Conservation (phyloP, 2,329 filamentous ascomycete genomes). For the Trichophyton benhamiae region DNA sequence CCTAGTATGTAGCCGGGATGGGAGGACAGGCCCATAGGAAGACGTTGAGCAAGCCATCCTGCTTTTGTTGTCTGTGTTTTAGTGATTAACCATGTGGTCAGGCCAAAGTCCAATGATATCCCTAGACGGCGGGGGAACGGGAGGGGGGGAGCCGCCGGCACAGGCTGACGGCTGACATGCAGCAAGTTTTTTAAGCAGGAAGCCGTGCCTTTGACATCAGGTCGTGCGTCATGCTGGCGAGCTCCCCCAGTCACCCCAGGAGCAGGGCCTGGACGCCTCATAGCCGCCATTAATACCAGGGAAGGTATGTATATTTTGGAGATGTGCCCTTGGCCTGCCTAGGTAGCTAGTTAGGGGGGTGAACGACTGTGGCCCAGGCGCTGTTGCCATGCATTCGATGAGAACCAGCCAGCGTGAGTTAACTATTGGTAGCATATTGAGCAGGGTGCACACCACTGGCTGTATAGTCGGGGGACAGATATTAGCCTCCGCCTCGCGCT, state of each 20-base stretch:
- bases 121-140: neutral
- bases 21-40: constrained; percentile 1
- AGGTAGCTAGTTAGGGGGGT: neutral
- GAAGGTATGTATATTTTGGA: neutral
- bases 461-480: neutral
- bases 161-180: constrained; percentile 4
- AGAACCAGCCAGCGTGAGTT: neutral
- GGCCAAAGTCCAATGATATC: neutral
- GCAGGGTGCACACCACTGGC: neutral
- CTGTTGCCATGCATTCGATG: neutral
- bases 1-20: neutral
- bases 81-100: constrained; percentile 2
- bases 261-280: neutral
- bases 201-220: constrained; percentile 1
- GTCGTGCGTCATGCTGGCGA: neutral
- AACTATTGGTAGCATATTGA: neutral
- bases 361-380: neutral
- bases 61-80: neutral
- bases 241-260: neutral
- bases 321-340: neutral
- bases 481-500: neutral
- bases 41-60: constrained; percentile 1
- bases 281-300: neutral
- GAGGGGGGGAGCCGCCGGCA: constrained; percentile 1
- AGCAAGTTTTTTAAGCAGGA: constrained; percentile 1